These are phyloP conservation scores for Fraxinus anomala DNA, from an alignment of 257 asterid genomes.

Conservation along the genomic window DNA sequence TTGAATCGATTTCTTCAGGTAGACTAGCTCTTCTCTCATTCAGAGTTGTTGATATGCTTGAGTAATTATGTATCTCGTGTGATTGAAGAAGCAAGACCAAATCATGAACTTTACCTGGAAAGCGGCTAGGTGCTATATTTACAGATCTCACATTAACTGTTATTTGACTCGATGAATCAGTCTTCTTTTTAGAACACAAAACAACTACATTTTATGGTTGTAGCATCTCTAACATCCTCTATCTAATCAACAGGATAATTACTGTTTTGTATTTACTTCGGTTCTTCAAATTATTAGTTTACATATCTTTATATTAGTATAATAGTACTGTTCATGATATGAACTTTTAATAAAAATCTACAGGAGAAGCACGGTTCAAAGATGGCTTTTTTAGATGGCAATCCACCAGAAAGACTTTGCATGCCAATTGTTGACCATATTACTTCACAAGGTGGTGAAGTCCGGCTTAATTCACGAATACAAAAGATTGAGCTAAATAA, in stretches of 20 bases:
- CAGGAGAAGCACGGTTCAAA: conserved; percentile 98
- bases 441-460: conserved; percentile 75
- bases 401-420: conserved; percentile 98
- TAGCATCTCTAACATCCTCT: neutral
- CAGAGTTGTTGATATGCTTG: neutral
- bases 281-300: neutral
- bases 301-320: neutral
- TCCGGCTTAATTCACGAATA: conserved; percentile 74
- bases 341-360: conserved; percentile 9
- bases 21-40: neutral
- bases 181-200: neutral
- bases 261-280: neutral
- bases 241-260: neutral
- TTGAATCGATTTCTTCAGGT: conserved; percentile 96
- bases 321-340: neutral
- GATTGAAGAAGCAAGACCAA: neutral
- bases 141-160: neutral
- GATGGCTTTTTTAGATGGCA: conserved; percentile 99
- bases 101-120: neutral
- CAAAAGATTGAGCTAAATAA: conserved; percentile 73
- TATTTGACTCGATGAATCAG: neutral
- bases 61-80: neutral
- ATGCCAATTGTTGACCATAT: conserved; percentile 88
- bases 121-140: neutral
- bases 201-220: neutral